Evolutionary conservation across 1,284 basidiomycete genomes (phyloP).

Genomic region (Apiotrichum gracile): DNA sequence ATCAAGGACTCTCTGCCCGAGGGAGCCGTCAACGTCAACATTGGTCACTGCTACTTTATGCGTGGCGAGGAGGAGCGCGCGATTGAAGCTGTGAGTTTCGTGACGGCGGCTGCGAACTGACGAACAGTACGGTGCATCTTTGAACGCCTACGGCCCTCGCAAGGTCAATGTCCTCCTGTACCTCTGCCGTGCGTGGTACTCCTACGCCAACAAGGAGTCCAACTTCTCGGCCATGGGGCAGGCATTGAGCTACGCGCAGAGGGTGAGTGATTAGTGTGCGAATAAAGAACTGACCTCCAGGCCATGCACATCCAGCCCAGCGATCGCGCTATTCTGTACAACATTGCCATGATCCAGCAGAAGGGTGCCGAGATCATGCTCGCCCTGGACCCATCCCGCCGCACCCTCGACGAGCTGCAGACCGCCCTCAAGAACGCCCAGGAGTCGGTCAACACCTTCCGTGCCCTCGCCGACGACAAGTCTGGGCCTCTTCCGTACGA

Average conservation of each 20-base stretch:
- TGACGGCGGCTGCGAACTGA: neutral
- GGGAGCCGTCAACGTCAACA: slow-evolving; percentile 84
- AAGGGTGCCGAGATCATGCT: slow-evolving; percentile 85
- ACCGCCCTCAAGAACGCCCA: slow-evolving; percentile 71
- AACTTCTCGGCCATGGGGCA: slow-evolving; percentile 71
- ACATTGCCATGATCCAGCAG: slow-evolving; percentile 94
- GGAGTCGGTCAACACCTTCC: slow-evolving; percentile 85
- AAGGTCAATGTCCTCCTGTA: slow-evolving; percentile 71
- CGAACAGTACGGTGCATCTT: slow-evolving; percentile 83
- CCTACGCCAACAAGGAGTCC: slow-evolving; percentile 81
- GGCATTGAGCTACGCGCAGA: slow-evolving; percentile 71
- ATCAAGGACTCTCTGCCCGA: slow-evolving; percentile 78
- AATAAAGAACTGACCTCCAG: slow-evolving; percentile 45
- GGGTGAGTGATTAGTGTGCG: slow-evolving; percentile 52
- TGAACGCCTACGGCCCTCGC: slow-evolving; percentile 59
- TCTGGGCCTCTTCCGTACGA: slow-evolving; percentile 71
- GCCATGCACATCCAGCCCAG: slow-evolving; percentile 72
- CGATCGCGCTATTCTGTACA: slow-evolving; percentile 84
- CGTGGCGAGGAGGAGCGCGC: slow-evolving; percentile 88
- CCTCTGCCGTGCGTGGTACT: slow-evolving; percentile 82
- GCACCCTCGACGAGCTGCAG: slow-evolving; percentile 71
- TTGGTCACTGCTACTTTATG: slow-evolving; percentile 87
- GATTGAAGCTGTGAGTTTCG: slow-evolving; percentile 79
- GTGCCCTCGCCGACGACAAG: slow-evolving; percentile 67
- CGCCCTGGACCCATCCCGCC: slow-evolving; percentile 63